Percentiles rank a stretch among this genome's conserved stretches.
These are phyloP conservation scores for Aspergillus diversus DNA, from an alignment of 495 filamentous ascomycete species.

Conservation along the genomic window DNA sequence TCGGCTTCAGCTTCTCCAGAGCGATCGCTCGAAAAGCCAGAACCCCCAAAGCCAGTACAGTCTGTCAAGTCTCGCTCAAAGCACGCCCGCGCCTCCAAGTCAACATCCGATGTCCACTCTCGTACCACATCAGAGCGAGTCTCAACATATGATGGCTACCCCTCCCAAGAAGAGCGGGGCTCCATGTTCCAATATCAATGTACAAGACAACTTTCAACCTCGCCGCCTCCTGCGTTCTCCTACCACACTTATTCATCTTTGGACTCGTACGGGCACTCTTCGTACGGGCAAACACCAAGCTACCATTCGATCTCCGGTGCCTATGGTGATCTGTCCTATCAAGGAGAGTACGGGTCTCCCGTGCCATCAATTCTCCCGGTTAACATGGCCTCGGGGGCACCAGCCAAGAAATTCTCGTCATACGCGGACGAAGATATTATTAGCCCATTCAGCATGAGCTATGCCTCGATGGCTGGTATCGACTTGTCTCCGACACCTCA, in stretches of 20 bases:
- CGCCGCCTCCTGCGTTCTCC: constrained; percentile 76
- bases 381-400: constrained; percentile 57
- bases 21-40: constrained; percentile 59
- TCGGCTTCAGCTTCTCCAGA: constrained; percentile 76
- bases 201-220: constrained; percentile 69
- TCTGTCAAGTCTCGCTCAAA: constrained; percentile 48
- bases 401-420: constrained; percentile 38
- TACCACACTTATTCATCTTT: constrained; percentile 68
- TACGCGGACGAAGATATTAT: constrained; percentile 67
- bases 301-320: constrained; percentile 66
- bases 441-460: constrained; percentile 76
- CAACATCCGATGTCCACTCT: constrained; percentile 43
- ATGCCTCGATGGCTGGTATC: constrained; percentile 73
- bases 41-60: constrained; percentile 44
- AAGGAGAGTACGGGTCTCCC: constrained; percentile 65
- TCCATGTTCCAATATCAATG: constrained; percentile 69
- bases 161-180: constrained; percentile 48
- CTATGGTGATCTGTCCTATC: constrained; percentile 60
- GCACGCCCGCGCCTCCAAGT: constrained; percentile 47
- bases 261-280: constrained; percentile 65
- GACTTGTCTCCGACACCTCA: constrained; percentile 60
- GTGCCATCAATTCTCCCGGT: constrained; percentile 67
- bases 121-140: constrained; percentile 32
- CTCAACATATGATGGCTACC: constrained; percentile 43
- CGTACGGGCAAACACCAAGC: constrained; percentile 63